Conservation (phyloP, 1,284 basidiomycete genomes). For the Papiliotrema terrestris region DNA sequence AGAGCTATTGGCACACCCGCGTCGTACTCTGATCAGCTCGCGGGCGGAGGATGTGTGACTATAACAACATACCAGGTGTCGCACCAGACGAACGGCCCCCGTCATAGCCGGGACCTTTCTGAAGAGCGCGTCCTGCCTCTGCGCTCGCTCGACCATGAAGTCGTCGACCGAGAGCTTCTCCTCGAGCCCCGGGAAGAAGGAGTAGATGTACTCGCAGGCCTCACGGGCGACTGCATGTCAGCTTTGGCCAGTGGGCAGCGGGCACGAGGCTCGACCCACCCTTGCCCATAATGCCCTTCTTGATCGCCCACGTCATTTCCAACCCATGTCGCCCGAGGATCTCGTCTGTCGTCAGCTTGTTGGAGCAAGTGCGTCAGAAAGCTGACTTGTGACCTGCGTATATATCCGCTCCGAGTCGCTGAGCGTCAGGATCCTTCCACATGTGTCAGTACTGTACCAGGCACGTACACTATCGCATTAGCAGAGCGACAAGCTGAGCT, state of each 20-base stretch:
- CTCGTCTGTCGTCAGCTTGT: slow-evolving; percentile 24
- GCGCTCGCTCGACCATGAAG: slow-evolving; percentile 41
- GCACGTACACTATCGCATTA: slow-evolving; percentile 20
- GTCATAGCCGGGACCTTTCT: slow-evolving; percentile 43
- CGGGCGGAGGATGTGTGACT: background rate
- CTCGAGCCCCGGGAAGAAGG: slow-evolving; percentile 40
- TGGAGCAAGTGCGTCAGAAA: background rate
- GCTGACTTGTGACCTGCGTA: slow-evolving; percentile 38
- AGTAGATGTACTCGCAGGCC: slow-evolving; percentile 41
- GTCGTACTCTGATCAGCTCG: slow-evolving; percentile 24
- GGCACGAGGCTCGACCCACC: slow-evolving; percentile 19
- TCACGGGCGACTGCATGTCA: slow-evolving; percentile 24
- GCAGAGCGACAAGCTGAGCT: background rate
- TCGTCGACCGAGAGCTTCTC: slow-evolving; percentile 43
- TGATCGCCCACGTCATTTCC: slow-evolving; percentile 48
- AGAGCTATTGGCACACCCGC: slow-evolving; percentile 47
- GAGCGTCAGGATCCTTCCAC: background rate
- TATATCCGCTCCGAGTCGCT: slow-evolving; percentile 46
- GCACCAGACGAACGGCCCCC: slow-evolving; percentile 44
- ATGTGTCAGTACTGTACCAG: background rate
- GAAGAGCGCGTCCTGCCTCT: slow-evolving; percentile 42
- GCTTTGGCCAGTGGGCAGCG: background rate
- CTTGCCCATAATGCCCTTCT: slow-evolving; percentile 49
- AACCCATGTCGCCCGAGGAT: slow-evolving; percentile 43
- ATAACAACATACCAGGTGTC: slow-evolving; percentile 33